Evolutionary conservation across 495 filamentous ascomycete species (phyloP).

Genomic region (Ascobolus immersus): DNA sequence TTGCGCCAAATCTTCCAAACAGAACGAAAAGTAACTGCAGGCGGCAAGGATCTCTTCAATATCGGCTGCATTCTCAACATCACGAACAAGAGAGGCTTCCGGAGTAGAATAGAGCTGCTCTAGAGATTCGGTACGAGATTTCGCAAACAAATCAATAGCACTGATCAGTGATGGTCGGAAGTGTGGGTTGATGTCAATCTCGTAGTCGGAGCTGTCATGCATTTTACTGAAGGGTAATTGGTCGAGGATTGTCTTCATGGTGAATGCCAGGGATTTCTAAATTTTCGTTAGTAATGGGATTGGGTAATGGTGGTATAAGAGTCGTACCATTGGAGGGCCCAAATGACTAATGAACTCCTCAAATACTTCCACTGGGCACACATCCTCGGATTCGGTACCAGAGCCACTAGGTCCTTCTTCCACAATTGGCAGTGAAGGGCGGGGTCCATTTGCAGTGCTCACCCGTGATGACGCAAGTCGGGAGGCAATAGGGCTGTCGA

Average conservation of each 20-base stretch:
- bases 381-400: too few species aligned
- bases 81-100: conserved; percentile 24
- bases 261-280: conserved; percentile 68
- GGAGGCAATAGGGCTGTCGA: too few species aligned
- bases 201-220: conserved; percentile 24
- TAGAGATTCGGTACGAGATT: conserved; percentile 48
- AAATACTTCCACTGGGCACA: conserved; percentile 53
- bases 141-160: conserved; percentile 52
- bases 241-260: conserved; percentile 62
- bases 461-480: too few species aligned
- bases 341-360: conserved; percentile 62
- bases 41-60: conserved; percentile 89
- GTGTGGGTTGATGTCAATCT: conserved; percentile 47
- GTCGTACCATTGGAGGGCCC: conserved; percentile 61
- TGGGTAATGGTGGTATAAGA: not conserved
- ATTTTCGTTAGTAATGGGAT: conserved; percentile 9
- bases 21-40: conserved; percentile 85
- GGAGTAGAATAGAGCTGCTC: conserved; percentile 52
- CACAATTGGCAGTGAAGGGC: too few species aligned
- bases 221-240: conserved; percentile 54
- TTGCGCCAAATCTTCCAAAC: conserved; percentile 65
- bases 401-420: too few species aligned
- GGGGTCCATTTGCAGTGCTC: too few species aligned
- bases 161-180: conserved; percentile 53
- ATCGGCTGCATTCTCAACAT: conserved; percentile 59